Evolutionary conservation across 768 basidiomycete genomes (phyloP), one percentile per base, ranked within the genome.

Genomic region (Lentinula detonsa): DNA sequence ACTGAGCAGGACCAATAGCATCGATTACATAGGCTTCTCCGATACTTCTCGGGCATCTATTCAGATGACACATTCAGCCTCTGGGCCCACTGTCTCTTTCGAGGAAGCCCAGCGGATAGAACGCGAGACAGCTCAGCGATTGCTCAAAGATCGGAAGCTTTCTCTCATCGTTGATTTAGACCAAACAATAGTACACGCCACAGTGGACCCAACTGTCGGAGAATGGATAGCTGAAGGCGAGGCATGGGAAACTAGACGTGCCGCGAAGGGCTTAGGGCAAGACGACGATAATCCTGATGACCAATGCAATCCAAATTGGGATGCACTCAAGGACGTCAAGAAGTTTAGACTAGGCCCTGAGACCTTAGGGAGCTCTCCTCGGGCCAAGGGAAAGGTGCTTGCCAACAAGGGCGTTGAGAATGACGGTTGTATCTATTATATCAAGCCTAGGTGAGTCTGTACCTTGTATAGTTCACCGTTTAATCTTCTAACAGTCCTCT

Each of bases 101-200:
- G 90, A 93, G 66, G 95, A 98, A 77, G 97, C 97, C 0, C 86
- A 90, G 66, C 84, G 90, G 42, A 87, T 98, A 63, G 95, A 96
- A 71, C 80, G 81, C 42, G 88, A 93, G 68, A 91, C 89, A 2
- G 88, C 93, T 1, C 77, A 87, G 1, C 87, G 87, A 65, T 84
- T 99, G 39, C 81, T 93, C 68, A 80, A 82, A 60, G 77, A 83
- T 4, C 83, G 86, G 58, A 93, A 87, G 71, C 85, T 99, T 35
- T 93, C 92, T 37, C 86, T 99, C 54, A 98, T 99, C 65, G 96
- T 99, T 67, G 97, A 99, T 78, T 84, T 99, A 37, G 97, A 99
- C 75, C 97, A 99, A 72, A 99, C 97, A 11, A 95, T 98, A 71
- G 93, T 99, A 3, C 97, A 99, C 69, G 96, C 97, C 7, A 98